Evolutionary conservation across 768 basidiomycete species (phyloP).

Genomic region (Grammothele lineata): DNA sequence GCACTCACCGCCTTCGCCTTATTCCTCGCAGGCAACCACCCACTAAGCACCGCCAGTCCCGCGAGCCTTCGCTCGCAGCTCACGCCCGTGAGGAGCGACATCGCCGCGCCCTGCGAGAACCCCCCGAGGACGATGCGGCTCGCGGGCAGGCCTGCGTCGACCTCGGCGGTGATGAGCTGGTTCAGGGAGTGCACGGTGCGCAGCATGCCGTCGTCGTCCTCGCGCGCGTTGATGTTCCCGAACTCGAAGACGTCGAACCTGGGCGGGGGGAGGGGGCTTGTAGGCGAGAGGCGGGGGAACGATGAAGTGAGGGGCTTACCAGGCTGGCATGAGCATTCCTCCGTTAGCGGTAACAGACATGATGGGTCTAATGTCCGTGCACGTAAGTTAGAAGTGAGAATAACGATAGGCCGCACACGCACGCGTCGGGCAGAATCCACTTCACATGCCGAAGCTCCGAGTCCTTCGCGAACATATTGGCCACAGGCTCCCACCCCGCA

Average conservation of each 20-base stretch:
- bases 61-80: conserved; percentile 63
- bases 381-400: neutral
- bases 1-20: conserved; percentile 61
- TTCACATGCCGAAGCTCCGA: conserved; percentile 67
- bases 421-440: conserved; percentile 88
- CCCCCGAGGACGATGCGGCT: conserved; percentile 81
- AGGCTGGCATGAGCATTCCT: conserved; percentile 72
- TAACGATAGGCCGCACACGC: conserved; percentile 27
- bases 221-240: conserved; percentile 28
- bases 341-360: conserved; percentile 72
- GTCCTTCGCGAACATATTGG: conserved; percentile 56
- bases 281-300: too few relatives aligned
- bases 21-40: conserved; percentile 68
- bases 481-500: conserved; percentile 73
- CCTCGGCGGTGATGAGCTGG: conserved; percentile 67
- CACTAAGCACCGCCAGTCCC: conserved; percentile 70
- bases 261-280: too few relatives aligned
- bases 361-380: conserved; percentile 39
- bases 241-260: conserved; percentile 77
- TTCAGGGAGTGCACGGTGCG: conserved; percentile 57
- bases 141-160: conserved; percentile 64
- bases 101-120: conserved; percentile 82
- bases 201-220: conserved; percentile 80
- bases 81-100: conserved; percentile 73
- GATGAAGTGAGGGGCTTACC: conserved; percentile 50